These are phyloP conservation scores for Kwoniella europaea DNA, from an alignment of 768 basidiomycete genomes.

Conservation along the genomic window DNA sequence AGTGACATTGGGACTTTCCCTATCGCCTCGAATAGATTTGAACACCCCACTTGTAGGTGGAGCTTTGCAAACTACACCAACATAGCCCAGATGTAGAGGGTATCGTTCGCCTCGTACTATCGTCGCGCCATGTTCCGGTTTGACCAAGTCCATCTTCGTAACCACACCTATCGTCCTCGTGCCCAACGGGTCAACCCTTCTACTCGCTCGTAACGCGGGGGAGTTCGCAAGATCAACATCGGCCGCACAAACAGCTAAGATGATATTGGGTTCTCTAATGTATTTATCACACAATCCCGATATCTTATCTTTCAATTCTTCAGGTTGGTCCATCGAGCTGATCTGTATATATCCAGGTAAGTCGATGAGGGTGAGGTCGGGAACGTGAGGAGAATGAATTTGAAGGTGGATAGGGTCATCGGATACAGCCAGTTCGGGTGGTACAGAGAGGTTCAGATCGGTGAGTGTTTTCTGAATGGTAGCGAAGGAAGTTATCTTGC, in stretches of 20 bases:
- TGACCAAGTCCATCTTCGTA: conserved; percentile 98
- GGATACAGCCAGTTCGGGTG: conserved; percentile 86
- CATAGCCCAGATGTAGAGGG: conserved; percentile 95
- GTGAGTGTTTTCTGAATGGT: conserved; percentile 89
- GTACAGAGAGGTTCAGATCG: conserved; percentile 92
- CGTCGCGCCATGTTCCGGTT: conserved; percentile 76
- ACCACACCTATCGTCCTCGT: conserved; percentile 95
- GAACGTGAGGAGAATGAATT: conserved; percentile 93
- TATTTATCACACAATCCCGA: conserved; percentile 87
- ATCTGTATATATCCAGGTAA: conserved; percentile 97
- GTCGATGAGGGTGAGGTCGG: conserved; percentile 96
- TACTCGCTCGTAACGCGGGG: conserved; percentile 88
- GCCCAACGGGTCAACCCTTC: conserved; percentile 92
- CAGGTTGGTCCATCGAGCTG: conserved; percentile 92
- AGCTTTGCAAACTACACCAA: conserved; percentile 91
- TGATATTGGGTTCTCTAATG: conserved; percentile 99
- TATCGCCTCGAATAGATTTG: conserved; percentile 34
- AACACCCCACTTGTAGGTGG: conserved; percentile 47
- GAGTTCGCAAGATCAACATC: conserved; percentile 99
- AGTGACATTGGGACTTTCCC: conserved; percentile 55
- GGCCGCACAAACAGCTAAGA: conserved; percentile 97
- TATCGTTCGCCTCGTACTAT: conserved; percentile 90
- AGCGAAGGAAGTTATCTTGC: conserved; percentile 88
- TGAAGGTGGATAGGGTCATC: conserved; percentile 94
- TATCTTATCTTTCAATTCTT: conserved; percentile 91